Base-by-base conservation (phyloP, 2,329 filamentous ascomycete species). In the Pleurostoma richardsiae region DNA sequence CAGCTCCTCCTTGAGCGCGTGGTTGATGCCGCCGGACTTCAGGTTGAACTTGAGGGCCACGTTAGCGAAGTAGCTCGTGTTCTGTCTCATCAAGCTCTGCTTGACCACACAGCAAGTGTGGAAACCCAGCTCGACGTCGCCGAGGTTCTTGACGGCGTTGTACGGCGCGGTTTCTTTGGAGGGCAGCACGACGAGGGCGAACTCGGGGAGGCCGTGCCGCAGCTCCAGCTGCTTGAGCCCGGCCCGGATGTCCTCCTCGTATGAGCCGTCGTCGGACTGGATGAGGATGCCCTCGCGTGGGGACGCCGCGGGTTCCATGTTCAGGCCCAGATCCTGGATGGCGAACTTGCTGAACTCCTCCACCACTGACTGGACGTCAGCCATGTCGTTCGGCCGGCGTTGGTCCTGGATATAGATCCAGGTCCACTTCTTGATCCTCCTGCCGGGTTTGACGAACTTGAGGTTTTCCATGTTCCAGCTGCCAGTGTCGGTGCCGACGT, bases 41-140 rank as follows among this genome's bases (percentile, higher is more conserved):
- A 92, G 70, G 57, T 96, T 96, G 64, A 92, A 76, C 66, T 90
- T 96, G 47, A 96, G 69, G 0, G 74, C 82, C 3, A 89, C 74
- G 47, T 90, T 90, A 44, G 82, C 83, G 47, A 77, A 81, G 56
- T 85, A 86, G 43, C 80, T 67, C 3, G 54, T 50, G 43, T 58
- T 60, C 1, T 38, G 27, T 41, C 62, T 60, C 3, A 57, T 30
- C 11, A 77, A 53, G 43, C 73, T 74, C 1, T 53, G 49, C 36
- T 56, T 50, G 3, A 74, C 71, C 5, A 86, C 73, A 53, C 85
- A 88, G 49, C 88, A 78, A 1, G 86, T 88, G 49, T 82, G 80
- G 10, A 90, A 73, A 4, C 88, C 89, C 39, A 72, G 72, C 1
- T 72, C 63, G n/a, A 82, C 70, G 57, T 95, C 88, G 10, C 80